Conservation (phyloP, 768 basidiomycete species). For the Xerocomellus dryophilus region DNA sequence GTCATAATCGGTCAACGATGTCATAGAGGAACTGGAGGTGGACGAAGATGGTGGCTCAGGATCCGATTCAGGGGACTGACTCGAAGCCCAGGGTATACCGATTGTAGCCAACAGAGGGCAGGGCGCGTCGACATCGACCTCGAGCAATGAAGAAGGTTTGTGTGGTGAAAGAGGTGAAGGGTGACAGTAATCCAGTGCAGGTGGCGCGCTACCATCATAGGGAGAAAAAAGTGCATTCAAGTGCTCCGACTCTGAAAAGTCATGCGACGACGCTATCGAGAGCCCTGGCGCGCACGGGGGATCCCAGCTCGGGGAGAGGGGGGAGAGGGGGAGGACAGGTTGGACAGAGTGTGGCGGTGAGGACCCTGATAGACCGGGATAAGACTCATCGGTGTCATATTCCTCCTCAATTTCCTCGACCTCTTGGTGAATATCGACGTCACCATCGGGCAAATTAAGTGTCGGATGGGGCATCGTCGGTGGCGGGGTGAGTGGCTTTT, state of each 20-base stretch:
- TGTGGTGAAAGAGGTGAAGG: slow-evolving; percentile 15
- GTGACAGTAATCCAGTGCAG: slow-evolving; percentile 11
- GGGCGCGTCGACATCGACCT: slow-evolving; percentile 19
- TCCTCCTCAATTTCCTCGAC: slow-evolving; percentile 16
- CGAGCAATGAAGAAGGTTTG: slow-evolving; percentile 25
- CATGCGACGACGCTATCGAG: slow-evolving; percentile 14
- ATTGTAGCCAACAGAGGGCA: slow-evolving; percentile 21
- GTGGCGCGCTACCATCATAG: slow-evolving; percentile 10
- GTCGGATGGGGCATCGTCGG: slow-evolving; percentile 40
- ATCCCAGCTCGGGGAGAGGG: slow-evolving; percentile 37
- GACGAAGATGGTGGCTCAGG: slow-evolving; percentile 11
- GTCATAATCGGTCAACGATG: slow-evolving; percentile 26
- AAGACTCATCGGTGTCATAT: slow-evolving; percentile 22
- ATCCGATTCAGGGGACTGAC: slow-evolving; percentile 12
- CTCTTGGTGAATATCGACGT: slow-evolving; percentile 21
- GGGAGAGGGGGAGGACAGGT: slow-evolving; percentile 28
- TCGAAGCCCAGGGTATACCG: slow-evolving; percentile 23
- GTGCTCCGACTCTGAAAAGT: slow-evolving; percentile 18
- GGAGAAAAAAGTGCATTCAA: slow-evolving; percentile 20
- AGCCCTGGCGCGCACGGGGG: slow-evolving; percentile 10
- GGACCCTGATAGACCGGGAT: slow-evolving; percentile 6
- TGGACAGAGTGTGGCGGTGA: slow-evolving; percentile 17
- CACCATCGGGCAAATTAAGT: slow-evolving; percentile 36
- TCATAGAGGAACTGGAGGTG: slow-evolving; percentile 10
- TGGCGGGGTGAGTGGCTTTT: slow-evolving; percentile 41